Base-by-base conservation (phyloP, 2,329 filamentous ascomycete genomes). In the Scedosporium apiospermum region DNA sequence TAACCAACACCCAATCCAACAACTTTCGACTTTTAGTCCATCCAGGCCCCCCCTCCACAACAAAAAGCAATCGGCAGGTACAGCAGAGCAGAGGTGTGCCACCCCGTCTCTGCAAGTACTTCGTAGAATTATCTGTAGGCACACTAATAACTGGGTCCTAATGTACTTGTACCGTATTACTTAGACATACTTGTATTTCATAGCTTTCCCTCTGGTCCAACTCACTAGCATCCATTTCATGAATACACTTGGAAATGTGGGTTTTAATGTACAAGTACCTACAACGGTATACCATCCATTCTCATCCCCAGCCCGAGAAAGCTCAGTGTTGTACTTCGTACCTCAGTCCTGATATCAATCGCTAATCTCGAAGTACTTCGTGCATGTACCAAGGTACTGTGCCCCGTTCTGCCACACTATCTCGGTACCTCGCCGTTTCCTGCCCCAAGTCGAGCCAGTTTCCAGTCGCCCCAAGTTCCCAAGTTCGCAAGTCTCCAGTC, bases 61-160 rank as follows among this genome's bases (percentile, higher is more conserved):
- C 23, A 27, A 60, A 60, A 60, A 60, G 58, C 58, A 60, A 60
- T 49, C 58, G 58, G 58, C 58, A 60, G 58, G 58, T 46, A 60
- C 58, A 46, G 26, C 21, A 55, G 12, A 27, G 23, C 18, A 55
- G 51, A 14, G 51, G 23, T 55, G 51, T 55, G 18, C 51, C 51
- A 55, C 21, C 51, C 3, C 49, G 49, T 46, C n/a, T 6, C 49
- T 53, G n/a, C 6, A 53, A 21, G 21, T 53, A 53, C 4, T 9
- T 21, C 10, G 51, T 23, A 14, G 18, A 23, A 27, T 55, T 23
- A 26, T 23, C 21, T 14, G 51, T 23, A 14, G 18, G 21, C 23
- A 55, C 18, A 23, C 18, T 55, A 27, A 55, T 23, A 27, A 55
- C 12, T 23, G 5, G 21, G 18, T 55, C 3, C 5, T 12, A 18